Evolutionary conservation across 805 yeast genomes (phyloP), one percentile per base, ranked within the genome.

Genomic region (Kazachstania kunashirensis): DNA sequence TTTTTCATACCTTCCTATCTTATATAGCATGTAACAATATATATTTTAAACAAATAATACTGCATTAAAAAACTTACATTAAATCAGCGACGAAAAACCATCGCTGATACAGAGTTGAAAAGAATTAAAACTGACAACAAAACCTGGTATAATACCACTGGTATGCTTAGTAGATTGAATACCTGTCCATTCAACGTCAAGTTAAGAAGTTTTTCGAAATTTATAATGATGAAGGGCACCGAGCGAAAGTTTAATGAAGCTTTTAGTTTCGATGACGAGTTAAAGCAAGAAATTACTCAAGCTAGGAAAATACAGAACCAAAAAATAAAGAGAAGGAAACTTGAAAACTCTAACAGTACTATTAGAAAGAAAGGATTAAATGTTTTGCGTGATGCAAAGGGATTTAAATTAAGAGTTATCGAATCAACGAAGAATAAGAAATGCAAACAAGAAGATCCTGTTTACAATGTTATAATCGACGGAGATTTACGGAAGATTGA

Each of bases 401-500:
- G 64, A 2, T 59, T 58, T 36, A 55, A 52, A 43, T 37, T 57
- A 4, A 46, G 55, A 32, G 34, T 43, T 9, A 50, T 47, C 14
- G 48, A 48, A 9, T 49, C 52, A 16, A 58, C 49, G 25, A 57
- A 63, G 9, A 52, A 62, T 3, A 21, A 13, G 17, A 59, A 73
- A 27, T 57, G 61, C 31, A 77, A 75, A 44, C 80, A 77, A 45
- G 77, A 70, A 39, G 66, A 73, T 2, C 77, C 76, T 31, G 80
- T 73, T 1, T 76, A 78, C 2, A 57, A 68, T 20, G 79, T 78
- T 48, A 48, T 52, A 1, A 61, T 79, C 2, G 77, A 73, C n/a
- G 84, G 81, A 0, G 61, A 71, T 2, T 61, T 84, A 34, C 63
- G 96, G 29, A 65, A 80, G 40, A 83, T 89, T 2, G 68, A 76